A percentile compares a stretch with the other conserved stretches of the same genome.
These are phyloP conservation scores for Mycena vulgaris DNA, from an alignment of 768 basidiomycete genomes.

Conservation along the genomic window DNA sequence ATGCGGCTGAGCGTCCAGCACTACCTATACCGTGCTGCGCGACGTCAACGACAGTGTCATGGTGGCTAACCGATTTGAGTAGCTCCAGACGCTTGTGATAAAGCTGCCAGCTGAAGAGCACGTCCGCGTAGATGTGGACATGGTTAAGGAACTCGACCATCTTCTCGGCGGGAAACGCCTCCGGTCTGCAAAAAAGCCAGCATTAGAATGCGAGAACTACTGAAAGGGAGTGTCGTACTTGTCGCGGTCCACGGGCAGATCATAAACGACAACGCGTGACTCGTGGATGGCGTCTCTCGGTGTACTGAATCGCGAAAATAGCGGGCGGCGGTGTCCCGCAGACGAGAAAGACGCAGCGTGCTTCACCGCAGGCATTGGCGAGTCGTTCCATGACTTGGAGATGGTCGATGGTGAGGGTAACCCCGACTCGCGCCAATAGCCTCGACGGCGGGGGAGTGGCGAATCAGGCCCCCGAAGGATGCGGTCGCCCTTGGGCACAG, in stretches of 20 bases:
- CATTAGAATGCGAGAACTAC: conserved; percentile 24
- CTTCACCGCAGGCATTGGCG: conserved; percentile 48
- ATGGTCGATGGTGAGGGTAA: conserved; percentile 48
- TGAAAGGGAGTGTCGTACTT: neutral
- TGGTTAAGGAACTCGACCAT: conserved; percentile 66
- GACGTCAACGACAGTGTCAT: conserved; percentile 40
- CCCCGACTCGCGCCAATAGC: conserved; percentile 44
- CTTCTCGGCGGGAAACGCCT: conserved; percentile 52
- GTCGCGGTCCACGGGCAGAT: conserved; percentile 40
- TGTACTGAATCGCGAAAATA: conserved; percentile 59
- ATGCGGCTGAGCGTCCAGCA: neutral
- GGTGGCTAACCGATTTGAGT: conserved; percentile 70
- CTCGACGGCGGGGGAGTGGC: conserved; percentile 44
- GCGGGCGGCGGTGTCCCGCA: conserved; percentile 57
- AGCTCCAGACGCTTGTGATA: conserved; percentile 81
- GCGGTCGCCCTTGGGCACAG: conserved; percentile 46
- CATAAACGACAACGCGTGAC: conserved; percentile 55
- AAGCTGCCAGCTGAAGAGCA: conserved; percentile 82
- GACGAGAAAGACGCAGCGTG: conserved; percentile 61
- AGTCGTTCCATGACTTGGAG: conserved; percentile 74
- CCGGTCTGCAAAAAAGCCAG: conserved; percentile 35
- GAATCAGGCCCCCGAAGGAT: conserved; percentile 44
- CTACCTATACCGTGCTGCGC: conserved; percentile 40
- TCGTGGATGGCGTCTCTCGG: conserved; percentile 48
- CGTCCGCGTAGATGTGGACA: conserved; percentile 80